A percentile compares a stretch with the other conserved stretches of the same genome.
These are phyloP conservation scores for Nemania bipapillata DNA, from an alignment of 2,329 filamentous ascomycete genomes.

Conservation along the genomic window DNA sequence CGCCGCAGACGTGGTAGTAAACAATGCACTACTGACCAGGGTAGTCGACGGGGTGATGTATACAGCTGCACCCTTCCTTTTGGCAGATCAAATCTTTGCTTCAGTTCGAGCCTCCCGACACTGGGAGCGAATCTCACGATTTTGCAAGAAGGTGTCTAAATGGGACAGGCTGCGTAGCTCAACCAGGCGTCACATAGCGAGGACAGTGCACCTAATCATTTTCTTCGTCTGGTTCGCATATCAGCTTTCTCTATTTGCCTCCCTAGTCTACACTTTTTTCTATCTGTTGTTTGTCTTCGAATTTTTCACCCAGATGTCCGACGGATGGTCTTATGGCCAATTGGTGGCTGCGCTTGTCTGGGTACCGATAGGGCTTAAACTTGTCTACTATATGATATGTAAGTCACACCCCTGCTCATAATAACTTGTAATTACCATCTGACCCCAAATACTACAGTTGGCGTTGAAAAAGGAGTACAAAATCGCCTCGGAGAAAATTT, in stretches of 20 bases:
- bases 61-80: background rate
- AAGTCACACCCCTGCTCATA: background rate
- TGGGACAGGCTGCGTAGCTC: background rate
- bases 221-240: background rate
- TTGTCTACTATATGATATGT: conserved; percentile 11
- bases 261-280: background rate
- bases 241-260: background rate
- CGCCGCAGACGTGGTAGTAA: background rate
- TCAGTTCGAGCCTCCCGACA: background rate
- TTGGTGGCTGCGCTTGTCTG: conserved; percentile 12
- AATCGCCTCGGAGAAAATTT: background rate
- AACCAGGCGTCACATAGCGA: background rate
- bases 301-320: background rate
- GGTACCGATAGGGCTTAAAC: conserved; percentile 6
- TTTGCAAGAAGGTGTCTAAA: background rate
- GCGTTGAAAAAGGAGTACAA: conserved; percentile 4
- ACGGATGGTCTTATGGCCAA: conserved; percentile 18
- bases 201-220: background rate
- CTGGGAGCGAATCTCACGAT: background rate
- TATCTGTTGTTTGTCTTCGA: background rate
- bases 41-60: background rate
- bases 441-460: background rate
- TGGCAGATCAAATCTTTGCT: background rate
- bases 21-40: background rate
- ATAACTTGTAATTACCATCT: background rate